Conservation (phyloP, 2,329 filamentous ascomycete genomes). For the Cladobotryum mycophilum region DNA sequence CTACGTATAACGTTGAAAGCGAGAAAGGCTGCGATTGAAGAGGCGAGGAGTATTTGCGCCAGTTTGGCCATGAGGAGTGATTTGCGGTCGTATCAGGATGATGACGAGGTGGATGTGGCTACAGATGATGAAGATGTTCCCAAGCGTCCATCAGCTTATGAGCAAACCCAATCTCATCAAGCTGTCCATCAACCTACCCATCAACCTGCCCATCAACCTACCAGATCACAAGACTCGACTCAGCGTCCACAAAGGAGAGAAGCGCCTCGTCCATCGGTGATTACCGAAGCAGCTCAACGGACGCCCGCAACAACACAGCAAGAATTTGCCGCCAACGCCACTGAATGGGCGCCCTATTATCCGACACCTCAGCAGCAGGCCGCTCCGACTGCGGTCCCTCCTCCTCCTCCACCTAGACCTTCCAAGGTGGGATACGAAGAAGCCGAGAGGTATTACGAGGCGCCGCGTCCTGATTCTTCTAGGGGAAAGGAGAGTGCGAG, state of each 20-base stretch:
- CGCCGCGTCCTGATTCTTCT: slow-evolving; percentile 16
- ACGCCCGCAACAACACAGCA: slow-evolving; percentile 15
- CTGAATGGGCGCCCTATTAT: slow-evolving; percentile 21
- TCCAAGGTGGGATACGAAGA: slow-evolving; percentile 32
- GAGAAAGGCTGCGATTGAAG: slow-evolving; percentile 45
- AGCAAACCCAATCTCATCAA: slow-evolving; percentile 6
- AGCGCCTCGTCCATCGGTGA: slow-evolving; percentile 15
- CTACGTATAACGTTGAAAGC: slow-evolving; percentile 40
- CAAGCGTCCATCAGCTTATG: slow-evolving; percentile 9
- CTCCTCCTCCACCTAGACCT: slow-evolving; percentile 30
- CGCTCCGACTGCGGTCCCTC: slow-evolving; percentile 22
- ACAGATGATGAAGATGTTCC: slow-evolving; percentile 26
- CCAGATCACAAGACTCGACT: slow-evolving; percentile 16
- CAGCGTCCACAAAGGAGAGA: slow-evolving; percentile 17
- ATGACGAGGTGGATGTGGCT: slow-evolving; percentile 25
- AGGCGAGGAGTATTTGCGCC: slow-evolving; percentile 44
- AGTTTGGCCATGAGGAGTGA: slow-evolving; percentile 48
- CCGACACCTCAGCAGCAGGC: slow-evolving; percentile 12
- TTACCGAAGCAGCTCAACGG: slow-evolving; percentile 6
- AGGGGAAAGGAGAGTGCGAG: slow-evolving; percentile 25
- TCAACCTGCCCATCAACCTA: slow-evolving; percentile 7
- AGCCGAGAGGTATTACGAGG: slow-evolving; percentile 27
- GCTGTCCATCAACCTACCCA: slow-evolving; percentile 13
- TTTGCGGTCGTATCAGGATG: slow-evolving; percentile 34
- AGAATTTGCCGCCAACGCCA: slow-evolving; percentile 10